phyloP scores from a whole-genome alignment of 768 basidiomycete genomes.

The Gautieria morchelliformis region DNA sequence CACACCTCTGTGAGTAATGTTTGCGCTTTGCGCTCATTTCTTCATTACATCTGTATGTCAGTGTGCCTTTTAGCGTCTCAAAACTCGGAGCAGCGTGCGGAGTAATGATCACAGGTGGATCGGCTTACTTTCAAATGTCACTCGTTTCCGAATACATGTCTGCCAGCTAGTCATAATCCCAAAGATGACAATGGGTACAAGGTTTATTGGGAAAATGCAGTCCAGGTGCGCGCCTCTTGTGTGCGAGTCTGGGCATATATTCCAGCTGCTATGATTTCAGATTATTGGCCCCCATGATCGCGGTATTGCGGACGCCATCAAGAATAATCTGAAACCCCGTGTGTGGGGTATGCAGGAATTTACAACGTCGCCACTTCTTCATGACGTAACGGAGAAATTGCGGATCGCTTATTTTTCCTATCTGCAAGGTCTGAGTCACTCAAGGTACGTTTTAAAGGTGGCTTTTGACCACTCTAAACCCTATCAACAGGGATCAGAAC shows the following conservation, averaged over 20 bases:
- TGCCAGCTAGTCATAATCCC: slow-evolving; percentile 75
- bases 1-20: slow-evolving; percentile 56
- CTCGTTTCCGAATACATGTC: not conserved
- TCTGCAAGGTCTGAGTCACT: slow-evolving; percentile 19
- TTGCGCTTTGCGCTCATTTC: not conserved
- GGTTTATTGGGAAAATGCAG: slow-evolving; percentile 85
- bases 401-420: slow-evolving; percentile 46
- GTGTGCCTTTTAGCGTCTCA: slow-evolving; percentile 74
- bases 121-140: not conserved
- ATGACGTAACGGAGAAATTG: slow-evolving; percentile 53
- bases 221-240: slow-evolving; percentile 43
- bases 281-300: slow-evolving; percentile 79
- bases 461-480: not conserved
- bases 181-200: slow-evolving; percentile 93
- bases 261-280: slow-evolving; percentile 27
- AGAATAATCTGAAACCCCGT: slow-evolving; percentile 45
- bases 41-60: slow-evolving; percentile 20
- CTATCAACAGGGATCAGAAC: slow-evolving; percentile 27
- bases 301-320: slow-evolving; percentile 63
- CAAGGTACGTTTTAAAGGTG: slow-evolving; percentile 16
- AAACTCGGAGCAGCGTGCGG: slow-evolving; percentile 63
- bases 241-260: not conserved
- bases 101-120: slow-evolving; percentile 80
- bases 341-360: slow-evolving; percentile 32
- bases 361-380: slow-evolving; percentile 33